Conservation (phyloP, 768 basidiomycete genomes). For the Tricholoma matsutake region DNA sequence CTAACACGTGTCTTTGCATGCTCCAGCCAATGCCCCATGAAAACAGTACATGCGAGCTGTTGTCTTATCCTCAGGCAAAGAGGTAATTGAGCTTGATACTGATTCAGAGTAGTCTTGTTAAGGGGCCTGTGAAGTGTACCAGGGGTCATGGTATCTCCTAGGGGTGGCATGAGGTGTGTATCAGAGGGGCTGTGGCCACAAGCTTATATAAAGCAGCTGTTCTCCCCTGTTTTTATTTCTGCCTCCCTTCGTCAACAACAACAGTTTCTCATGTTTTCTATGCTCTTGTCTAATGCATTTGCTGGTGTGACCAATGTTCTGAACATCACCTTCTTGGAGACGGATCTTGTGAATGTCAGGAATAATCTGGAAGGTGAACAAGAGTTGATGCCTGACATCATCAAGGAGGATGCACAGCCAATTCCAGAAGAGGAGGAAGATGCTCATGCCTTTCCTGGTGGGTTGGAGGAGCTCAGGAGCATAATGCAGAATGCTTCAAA, state of each 20-base stretch:
- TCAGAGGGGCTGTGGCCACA: background rate
- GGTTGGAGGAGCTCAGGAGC: background rate
- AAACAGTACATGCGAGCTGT: too few relatives aligned
- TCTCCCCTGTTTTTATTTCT: background rate
- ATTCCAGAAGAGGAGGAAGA: background rate
- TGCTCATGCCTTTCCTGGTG: background rate
- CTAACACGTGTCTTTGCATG: background rate
- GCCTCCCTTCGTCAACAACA: background rate
- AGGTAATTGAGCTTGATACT: background rate
- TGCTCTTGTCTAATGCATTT: background rate
- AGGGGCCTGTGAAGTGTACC: background rate
- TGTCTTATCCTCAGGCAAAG: background rate
- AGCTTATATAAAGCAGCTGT: background rate
- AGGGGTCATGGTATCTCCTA: too few relatives aligned
- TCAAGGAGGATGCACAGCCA: background rate
- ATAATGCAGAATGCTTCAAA: background rate
- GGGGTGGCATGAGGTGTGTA: too few relatives aligned
- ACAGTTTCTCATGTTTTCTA: background rate
- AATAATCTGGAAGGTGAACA: slow-evolving; percentile 3
- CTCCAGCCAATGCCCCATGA: too few relatives aligned
- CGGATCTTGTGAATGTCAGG: background rate
- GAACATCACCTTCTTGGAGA: background rate
- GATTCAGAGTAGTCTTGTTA: background rate
- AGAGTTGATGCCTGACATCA: background rate
- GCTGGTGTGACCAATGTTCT: background rate